Percentiles rank a stretch among this genome's conserved stretches.
Evolutionary conservation across 2,329 filamentous ascomycete species (phyloP).

Genomic region (Akanthomyces uredinophilus): DNA sequence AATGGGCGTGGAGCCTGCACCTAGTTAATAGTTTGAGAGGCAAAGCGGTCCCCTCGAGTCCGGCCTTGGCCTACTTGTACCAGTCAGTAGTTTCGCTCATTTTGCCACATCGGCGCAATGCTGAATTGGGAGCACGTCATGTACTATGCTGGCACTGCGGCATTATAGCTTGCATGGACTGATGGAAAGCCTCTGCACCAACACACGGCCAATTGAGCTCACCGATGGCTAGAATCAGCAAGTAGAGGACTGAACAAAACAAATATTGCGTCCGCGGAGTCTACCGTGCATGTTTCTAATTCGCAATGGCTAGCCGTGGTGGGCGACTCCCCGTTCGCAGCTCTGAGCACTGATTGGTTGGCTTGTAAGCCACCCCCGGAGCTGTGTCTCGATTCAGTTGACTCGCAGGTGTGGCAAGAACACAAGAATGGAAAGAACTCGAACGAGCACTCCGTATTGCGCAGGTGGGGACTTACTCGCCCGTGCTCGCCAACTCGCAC

Average conservation of each 20-base stretch:
- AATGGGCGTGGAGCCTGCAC: background rate
- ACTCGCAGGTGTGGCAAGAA: conserved; percentile 2
- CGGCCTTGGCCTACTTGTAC: background rate
- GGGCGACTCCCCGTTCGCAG: background rate
- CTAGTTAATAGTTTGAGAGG: conserved; percentile 2
- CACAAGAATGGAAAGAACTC: conserved; percentile 1
- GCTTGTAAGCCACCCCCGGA: background rate
- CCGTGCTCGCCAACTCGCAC: no score
- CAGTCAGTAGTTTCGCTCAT: background rate
- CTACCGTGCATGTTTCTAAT: background rate
- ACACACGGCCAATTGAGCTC: background rate
- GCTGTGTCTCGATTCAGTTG: conserved; percentile 7
- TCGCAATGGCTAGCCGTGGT: background rate
- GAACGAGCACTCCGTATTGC: conserved; percentile 3
- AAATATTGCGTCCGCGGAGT: no score
- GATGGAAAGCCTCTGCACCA: background rate
- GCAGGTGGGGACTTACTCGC: background rate
- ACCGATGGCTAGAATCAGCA: no score
- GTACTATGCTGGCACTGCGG: background rate
- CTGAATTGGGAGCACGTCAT: background rate
- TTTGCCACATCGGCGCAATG: background rate
- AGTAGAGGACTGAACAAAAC: no score
- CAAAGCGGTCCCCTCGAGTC: no score
- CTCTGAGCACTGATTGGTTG: background rate
- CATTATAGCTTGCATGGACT: background rate